phyloP scores from a whole-genome alignment of 306 rosid species.

The Glycine latifolia region DNA sequence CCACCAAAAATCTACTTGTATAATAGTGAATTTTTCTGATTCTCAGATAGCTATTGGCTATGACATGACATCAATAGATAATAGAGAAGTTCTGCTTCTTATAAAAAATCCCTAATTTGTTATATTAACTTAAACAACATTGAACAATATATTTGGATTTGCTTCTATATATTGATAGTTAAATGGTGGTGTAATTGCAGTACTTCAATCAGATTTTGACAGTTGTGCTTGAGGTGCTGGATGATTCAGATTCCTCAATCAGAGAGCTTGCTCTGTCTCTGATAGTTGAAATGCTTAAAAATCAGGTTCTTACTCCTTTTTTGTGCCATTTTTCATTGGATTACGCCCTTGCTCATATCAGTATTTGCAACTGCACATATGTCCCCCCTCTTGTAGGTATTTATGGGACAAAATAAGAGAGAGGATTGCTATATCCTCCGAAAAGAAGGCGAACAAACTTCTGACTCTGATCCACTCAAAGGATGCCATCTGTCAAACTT shows the following conservation, averaged over 20 bases:
- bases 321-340: slow-evolving; percentile 37
- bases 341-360: slow-evolving; percentile 14
- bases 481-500: too few relatives aligned
- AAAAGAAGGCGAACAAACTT: too few relatives aligned
- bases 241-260: slow-evolving; percentile 79
- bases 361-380: slow-evolving; percentile 3
- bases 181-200: slow-evolving; percentile 64
- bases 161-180: slow-evolving; percentile 44
- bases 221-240: slow-evolving; percentile 88
- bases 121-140: slow-evolving; percentile 10
- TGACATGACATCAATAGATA: background rate
- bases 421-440: too few relatives aligned
- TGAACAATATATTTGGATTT: slow-evolving; percentile 29
- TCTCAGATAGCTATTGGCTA: slow-evolving; percentile 32
- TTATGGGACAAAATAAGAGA: slow-evolving; percentile 9
- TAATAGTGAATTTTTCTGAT: slow-evolving; percentile 13
- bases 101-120: slow-evolving; percentile 12
- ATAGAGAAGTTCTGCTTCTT: slow-evolving; percentile 32
- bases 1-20: slow-evolving; percentile 3
- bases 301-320: slow-evolving; percentile 70
- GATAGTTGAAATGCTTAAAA: slow-evolving; percentile 87
- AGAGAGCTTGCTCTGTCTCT: slow-evolving; percentile 86
- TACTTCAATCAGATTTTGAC: slow-evolving; percentile 98
- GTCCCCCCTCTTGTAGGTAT: slow-evolving; percentile 7
- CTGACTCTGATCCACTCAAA: too few relatives aligned